phyloP scores from a whole-genome alignment of 345 rosid species.

The Ceriops decandra region DNA sequence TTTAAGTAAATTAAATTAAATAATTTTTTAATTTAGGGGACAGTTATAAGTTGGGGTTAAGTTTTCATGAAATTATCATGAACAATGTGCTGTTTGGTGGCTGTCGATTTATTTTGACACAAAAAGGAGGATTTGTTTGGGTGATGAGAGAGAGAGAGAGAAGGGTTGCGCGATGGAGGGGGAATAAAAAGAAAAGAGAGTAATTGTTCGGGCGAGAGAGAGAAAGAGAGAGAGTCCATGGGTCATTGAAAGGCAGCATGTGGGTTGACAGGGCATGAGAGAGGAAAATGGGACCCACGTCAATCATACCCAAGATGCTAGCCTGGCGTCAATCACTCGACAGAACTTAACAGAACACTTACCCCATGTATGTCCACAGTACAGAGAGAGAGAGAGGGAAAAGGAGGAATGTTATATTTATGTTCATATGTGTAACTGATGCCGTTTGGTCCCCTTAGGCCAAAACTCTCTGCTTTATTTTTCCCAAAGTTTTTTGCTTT shows the following conservation, averaged over 20 bases:
- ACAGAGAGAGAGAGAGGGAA: not conserved
- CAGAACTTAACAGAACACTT: constrained; percentile 34
- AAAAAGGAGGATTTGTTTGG: not conserved
- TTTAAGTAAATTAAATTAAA: no score
- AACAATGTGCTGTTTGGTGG: not conserved
- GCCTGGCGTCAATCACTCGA: constrained; percentile 57
- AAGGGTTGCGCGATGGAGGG: not conserved
- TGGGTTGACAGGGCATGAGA: constrained; percentile 51
- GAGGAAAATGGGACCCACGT: constrained; percentile 34
- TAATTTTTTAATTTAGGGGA: not conserved
- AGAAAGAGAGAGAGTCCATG: constrained; percentile 24
- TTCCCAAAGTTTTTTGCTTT: no score
- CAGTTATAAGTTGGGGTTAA: constrained; percentile 14
- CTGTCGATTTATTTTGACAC: not conserved
- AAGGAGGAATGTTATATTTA: no score
- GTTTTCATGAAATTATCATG: constrained; percentile 5
- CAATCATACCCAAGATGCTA: constrained; percentile 55
- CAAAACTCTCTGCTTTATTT: no score
- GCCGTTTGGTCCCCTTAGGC: no score
- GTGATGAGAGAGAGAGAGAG: not conserved
- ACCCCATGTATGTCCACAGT: not conserved
- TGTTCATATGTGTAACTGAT: no score
- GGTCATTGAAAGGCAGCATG: constrained; percentile 44
- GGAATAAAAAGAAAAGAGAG: not conserved
- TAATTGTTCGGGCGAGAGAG: not conserved